Conservation (phyloP, 2,329 filamentous ascomycete species). For the Hypomyces perniciosus region DNA sequence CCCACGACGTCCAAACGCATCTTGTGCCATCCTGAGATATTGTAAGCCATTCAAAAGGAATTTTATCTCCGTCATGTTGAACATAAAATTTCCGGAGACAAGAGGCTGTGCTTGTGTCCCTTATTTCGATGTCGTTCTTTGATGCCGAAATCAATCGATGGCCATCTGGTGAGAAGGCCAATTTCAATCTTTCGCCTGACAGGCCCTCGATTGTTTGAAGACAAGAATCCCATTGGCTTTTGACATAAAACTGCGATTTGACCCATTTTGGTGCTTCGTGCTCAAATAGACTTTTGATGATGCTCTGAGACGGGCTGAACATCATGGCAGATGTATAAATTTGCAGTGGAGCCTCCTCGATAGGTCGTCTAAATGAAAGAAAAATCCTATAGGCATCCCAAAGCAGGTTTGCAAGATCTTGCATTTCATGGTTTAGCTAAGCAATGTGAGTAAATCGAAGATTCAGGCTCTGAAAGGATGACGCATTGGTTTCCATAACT, state of each 20-base stretch:
- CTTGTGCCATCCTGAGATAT: not conserved
- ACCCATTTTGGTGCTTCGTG: slow-evolving; percentile 13
- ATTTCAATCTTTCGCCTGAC: not conserved
- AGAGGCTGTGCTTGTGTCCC: not conserved
- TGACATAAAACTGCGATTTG: not conserved
- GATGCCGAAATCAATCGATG: not conserved
- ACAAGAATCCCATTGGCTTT: not conserved
- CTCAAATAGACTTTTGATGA: slow-evolving; percentile 12
- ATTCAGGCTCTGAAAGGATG: not conserved
- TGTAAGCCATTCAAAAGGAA: not conserved
- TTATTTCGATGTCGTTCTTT: not conserved
- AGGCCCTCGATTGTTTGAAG: slow-evolving; percentile 6
- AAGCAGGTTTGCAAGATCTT: slow-evolving; percentile 13
- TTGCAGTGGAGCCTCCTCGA: slow-evolving; percentile 25
- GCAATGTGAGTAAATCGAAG: not conserved
- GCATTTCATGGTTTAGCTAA: not conserved
- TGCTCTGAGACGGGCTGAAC: slow-evolving; percentile 25
- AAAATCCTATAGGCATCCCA: slow-evolving; percentile 25
- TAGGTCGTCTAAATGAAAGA: slow-evolving; percentile 17
- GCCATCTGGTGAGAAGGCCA: not conserved
- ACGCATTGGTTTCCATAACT: not conserved
- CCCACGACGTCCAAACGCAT: not conserved
- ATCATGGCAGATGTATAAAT: slow-evolving; percentile 25
- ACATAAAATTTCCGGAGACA: not conserved
- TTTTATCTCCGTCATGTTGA: not conserved